Evolutionary conservation across 345 rosid species (phyloP).

Genomic region (Eucalyptus dawsonii): DNA sequence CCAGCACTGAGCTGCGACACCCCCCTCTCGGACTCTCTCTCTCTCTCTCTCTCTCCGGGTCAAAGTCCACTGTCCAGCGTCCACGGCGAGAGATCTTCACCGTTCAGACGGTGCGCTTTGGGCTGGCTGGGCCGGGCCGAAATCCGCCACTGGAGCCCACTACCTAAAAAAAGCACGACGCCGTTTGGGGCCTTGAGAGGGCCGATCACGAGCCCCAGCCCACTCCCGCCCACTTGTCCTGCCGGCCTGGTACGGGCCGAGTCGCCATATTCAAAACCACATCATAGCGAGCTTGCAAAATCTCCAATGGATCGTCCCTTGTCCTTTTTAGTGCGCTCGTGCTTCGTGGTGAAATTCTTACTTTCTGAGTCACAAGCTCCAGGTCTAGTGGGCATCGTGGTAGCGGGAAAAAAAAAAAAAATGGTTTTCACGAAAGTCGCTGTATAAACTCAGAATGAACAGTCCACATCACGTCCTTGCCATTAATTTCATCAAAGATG

Average conservation of each 20-base stretch:
- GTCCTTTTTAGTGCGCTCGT: neutral
- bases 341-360: neutral
- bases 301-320: neutral
- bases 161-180: neutral
- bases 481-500: neutral
- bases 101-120: neutral
- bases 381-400: neutral
- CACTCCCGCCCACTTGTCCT: neutral
- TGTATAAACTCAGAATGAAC: neutral
- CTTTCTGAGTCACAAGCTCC: neutral
- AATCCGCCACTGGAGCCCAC: neutral
- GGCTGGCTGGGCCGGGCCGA: neutral
- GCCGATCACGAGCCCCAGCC: neutral
- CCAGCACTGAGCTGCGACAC: neutral
- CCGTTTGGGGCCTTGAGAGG: neutral
- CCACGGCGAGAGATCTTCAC: neutral
- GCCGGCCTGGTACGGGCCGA: neutral
- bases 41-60: constrained; percentile 4
- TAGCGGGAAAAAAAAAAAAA: neutral
- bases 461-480: neutral
- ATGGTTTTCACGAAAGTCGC: neutral
- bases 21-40: neutral
- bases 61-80: neutral
- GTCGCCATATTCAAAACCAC: neutral
- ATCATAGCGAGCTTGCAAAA: neutral